phyloP scores from a whole-genome alignment of 352 stramenopile species.

The Ophiocytium majus region DNA sequence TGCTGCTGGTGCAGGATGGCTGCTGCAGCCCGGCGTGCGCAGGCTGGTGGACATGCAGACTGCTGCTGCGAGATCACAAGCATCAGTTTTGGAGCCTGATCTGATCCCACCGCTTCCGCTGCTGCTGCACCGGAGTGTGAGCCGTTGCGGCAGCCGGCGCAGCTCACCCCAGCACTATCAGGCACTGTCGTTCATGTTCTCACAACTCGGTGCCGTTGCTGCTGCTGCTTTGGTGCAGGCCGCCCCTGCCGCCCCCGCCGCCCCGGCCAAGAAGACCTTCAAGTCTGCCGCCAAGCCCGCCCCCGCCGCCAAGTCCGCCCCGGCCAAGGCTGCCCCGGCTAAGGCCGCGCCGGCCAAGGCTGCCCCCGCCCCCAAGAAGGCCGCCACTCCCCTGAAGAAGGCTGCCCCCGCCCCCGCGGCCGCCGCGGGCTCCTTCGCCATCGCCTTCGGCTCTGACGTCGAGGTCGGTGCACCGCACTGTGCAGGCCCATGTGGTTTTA shows the following conservation, averaged over 20 bases:
- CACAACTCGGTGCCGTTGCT: too few species aligned
- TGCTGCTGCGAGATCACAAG: background rate
- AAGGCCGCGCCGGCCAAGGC: background rate
- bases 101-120: background rate
- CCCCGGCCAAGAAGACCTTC: background rate
- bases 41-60: too few species aligned
- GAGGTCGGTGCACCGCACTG: constrained; percentile 16
- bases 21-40: too few species aligned
- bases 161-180: background rate
- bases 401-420: constrained; percentile 15
- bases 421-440: background rate
- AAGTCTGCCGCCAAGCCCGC: background rate
- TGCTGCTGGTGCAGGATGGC: too few species aligned
- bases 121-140: background rate
- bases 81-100: background rate
- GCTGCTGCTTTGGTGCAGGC: too few species aligned
- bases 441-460: constrained; percentile 21
- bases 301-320: background rate
- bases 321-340: background rate
- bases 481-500: too few species aligned
- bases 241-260: background rate
- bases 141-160: background rate
- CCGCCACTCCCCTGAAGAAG: constrained; percentile 18
- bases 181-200: too few species aligned
- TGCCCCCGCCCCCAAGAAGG: constrained; percentile 25